phyloP scores from a whole-genome alignment of 495 filamentous ascomycete species.

The Mycothermus thermophilus region DNA sequence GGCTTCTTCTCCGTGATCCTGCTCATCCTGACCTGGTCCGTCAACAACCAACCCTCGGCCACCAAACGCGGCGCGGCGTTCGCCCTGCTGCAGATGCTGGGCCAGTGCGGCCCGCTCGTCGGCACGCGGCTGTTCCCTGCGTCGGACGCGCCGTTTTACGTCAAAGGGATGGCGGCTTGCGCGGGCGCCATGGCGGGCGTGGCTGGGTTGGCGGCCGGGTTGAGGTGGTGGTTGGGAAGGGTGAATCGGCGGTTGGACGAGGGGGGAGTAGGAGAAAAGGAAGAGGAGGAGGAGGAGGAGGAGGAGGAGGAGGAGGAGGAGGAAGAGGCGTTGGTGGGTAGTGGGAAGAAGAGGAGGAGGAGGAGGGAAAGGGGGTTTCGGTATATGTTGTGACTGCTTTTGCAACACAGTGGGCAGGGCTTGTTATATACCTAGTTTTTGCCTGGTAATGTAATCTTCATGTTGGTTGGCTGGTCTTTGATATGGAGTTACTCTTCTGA shows the following conservation, averaged over 20 bases:
- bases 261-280: conserved; percentile 12
- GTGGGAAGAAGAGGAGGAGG: not conserved
- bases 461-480: too few relatives aligned
- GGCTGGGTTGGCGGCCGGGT: conserved; percentile 36
- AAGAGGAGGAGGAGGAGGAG: conserved; percentile 1
- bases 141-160: conserved; percentile 45
- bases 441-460: too few relatives aligned
- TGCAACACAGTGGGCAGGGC: too few relatives aligned
- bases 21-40: conserved; percentile 59
- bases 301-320: conserved; percentile 2
- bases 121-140: conserved; percentile 61
- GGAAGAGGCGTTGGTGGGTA: conserved; percentile 6
- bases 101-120: conserved; percentile 58
- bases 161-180: conserved; percentile 51
- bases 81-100: conserved; percentile 54
- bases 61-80: conserved; percentile 55
- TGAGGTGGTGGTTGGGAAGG: conserved; percentile 45
- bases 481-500: too few relatives aligned
- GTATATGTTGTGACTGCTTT: conserved; percentile 27
- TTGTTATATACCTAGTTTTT: too few relatives aligned
- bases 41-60: conserved; percentile 57
- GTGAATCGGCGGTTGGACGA: conserved; percentile 47
- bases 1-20: conserved; percentile 60
- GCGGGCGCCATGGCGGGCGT: conserved; percentile 54
- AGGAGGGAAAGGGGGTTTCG: conserved; percentile 12